A percentile compares a stretch with the other conserved stretches of the same genome.
phyloP scores from a whole-genome alignment of 306 rosid species.

The Castanea mollissima region DNA sequence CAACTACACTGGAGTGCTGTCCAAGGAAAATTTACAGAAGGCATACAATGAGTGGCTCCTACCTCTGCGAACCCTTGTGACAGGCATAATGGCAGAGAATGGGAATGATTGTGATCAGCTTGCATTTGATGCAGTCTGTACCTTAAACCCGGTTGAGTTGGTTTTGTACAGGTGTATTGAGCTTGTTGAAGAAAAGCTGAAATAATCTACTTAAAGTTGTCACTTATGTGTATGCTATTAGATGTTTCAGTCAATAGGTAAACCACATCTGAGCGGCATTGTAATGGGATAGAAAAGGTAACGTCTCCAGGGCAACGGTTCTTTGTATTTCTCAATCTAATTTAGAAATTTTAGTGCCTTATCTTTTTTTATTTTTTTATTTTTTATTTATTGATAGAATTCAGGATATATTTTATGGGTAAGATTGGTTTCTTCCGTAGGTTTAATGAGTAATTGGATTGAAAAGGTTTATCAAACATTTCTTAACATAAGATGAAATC shows the following conservation, averaged over 20 bases:
- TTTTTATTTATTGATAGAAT: not conserved
- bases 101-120: constrained; percentile 31
- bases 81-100: constrained; percentile 34
- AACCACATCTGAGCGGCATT: not conserved
- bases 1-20: constrained; percentile 52
- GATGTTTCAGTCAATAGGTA: not conserved
- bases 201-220: constrained; percentile 11
- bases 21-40: constrained; percentile 35
- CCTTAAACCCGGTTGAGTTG: constrained; percentile 74
- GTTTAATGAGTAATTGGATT: not conserved
- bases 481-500: not conserved
- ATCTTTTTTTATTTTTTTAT: no score
- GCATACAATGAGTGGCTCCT: constrained; percentile 50
- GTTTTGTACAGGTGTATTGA: constrained; percentile 86
- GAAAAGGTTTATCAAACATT: not conserved
- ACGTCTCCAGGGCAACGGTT: not conserved
- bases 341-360: not conserved
- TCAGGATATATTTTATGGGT: not conserved
- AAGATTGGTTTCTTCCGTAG: not conserved
- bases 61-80: constrained; percentile 45
- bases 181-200: constrained; percentile 72
- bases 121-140: constrained; percentile 50
- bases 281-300: not conserved
- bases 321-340: not conserved
- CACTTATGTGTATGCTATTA: not conserved